Evolutionary conservation across 2,329 filamentous ascomycete species (phyloP).

Genomic region (Aspergillus spinulosporus): DNA sequence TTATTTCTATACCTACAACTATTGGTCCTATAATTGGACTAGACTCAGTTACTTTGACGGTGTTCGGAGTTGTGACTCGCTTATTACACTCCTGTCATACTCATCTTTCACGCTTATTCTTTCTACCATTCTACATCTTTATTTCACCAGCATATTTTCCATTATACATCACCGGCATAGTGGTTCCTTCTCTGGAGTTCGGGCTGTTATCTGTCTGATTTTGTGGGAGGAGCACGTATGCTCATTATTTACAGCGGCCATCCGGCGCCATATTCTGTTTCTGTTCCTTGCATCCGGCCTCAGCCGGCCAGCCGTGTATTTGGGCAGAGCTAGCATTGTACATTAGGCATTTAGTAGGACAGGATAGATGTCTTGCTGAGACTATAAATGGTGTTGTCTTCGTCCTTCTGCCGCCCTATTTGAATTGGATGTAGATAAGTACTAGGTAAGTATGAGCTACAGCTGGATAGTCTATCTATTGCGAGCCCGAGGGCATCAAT

Average conservation of each 20-base stretch:
- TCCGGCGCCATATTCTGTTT: background rate
- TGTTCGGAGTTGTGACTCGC: background rate
- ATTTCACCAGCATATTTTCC: background rate
- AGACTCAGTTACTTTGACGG: background rate
- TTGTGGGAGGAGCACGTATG: background rate
- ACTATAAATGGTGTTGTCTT: background rate
- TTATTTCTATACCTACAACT: too few species aligned
- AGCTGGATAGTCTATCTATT: background rate
- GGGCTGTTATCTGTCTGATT: slow-evolving; percentile 2
- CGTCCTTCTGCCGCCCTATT: background rate
- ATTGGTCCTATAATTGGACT: too few species aligned
- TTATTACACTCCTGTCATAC: background rate
- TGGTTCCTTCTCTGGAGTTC: slow-evolving; percentile 4
- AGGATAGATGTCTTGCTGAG: background rate
- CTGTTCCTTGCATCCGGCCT: slow-evolving; percentile 12
- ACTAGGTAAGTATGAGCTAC: too few species aligned
- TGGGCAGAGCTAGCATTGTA: slow-evolving; percentile 10
- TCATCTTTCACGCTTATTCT: background rate
- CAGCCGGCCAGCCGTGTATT: background rate
- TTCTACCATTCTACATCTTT: background rate
- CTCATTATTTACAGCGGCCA: slow-evolving; percentile 3
- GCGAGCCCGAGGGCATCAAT: too few species aligned
- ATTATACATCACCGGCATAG: background rate
- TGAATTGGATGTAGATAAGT: too few species aligned
- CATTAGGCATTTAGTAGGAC: slow-evolving; percentile 1